Conservation (phyloP, 1,139 yeast species). For the Kodamaea ohmeri region DNA sequence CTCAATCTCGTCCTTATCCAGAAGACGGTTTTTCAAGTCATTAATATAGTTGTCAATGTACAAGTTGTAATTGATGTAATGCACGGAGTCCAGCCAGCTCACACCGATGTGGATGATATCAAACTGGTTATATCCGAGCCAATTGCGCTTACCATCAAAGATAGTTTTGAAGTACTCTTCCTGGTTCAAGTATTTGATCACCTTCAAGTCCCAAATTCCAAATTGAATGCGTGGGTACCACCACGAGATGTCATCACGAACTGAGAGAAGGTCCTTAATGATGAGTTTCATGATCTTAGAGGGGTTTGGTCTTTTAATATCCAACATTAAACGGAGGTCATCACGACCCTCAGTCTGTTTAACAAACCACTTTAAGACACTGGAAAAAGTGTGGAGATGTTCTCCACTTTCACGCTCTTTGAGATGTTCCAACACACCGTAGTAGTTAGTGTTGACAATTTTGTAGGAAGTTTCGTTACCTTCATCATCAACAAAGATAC, state of each 20-base stretch:
- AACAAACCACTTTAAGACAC: conserved; percentile 59
- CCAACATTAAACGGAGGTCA: conserved; percentile 61
- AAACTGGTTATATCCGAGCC: conserved; percentile 26
- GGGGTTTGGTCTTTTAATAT: conserved; percentile 72
- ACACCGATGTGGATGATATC: conserved; percentile 39
- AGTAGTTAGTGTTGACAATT: conserved; percentile 41
- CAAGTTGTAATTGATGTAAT: conserved; percentile 36
- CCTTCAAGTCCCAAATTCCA: conserved; percentile 77
- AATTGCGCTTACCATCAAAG: conserved; percentile 14
- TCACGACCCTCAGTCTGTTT: conserved; percentile 28
- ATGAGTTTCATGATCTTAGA: conserved; percentile 54
- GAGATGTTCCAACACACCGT: conserved; percentile 45
- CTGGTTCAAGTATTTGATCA: conserved; percentile 53
- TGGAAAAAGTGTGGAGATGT: conserved; percentile 58
- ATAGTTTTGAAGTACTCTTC: conserved; percentile 34
- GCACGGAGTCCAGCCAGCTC: conserved; percentile 35
- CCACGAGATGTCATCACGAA: conserved; percentile 49
- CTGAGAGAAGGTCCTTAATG: conserved; percentile 46
- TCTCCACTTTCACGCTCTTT: conserved; percentile 55
- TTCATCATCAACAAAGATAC: conserved; percentile 55
- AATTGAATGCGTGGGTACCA: conserved; percentile 72
- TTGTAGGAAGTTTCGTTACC: conserved; percentile 40
- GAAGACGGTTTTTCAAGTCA: conserved; percentile 9
- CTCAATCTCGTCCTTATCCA: conserved; percentile 16
- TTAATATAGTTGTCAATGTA: conserved; percentile 28